A percentile compares a stretch with the other conserved stretches of the same genome.
Conservation (phyloP, 2,329 filamentous ascomycete species). For the Colletotrichum sp. region DNA sequence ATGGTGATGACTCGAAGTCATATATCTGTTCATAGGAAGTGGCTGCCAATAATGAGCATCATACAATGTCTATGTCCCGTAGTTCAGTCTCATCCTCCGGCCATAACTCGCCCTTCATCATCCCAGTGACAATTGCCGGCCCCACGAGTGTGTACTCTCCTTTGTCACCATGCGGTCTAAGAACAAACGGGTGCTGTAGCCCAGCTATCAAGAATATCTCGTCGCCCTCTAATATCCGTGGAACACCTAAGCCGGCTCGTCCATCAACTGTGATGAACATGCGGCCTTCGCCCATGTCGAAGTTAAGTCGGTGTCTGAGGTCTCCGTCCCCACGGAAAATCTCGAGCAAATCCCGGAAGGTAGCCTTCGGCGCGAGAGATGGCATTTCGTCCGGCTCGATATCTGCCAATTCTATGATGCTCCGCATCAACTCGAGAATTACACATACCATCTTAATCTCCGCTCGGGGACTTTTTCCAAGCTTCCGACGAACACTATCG, state of each 20-base stretch:
- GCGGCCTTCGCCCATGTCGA: neutral
- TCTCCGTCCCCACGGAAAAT: no score
- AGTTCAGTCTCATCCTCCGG: neutral
- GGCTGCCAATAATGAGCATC: fast-evolving
- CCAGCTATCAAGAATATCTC: fast-evolving
- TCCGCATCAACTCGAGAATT: no score
- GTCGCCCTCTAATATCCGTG: fast-evolving
- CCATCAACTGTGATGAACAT: fast-evolving
- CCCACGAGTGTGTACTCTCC: neutral
- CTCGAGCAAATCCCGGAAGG: no score
- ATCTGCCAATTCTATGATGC: no score
- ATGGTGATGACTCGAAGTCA: neutral
- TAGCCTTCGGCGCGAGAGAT: no score
- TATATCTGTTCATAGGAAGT: neutral
- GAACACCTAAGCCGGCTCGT: fast-evolving
- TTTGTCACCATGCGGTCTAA: neutral
- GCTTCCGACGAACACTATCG: no score
- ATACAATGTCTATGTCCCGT: neutral
- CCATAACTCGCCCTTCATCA: neutral
- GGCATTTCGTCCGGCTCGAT: no score
- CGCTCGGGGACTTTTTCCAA: no score
- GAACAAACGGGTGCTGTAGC: fast-evolving
- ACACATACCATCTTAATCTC: no score
- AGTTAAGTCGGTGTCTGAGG: no score
- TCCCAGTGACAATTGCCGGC: neutral